These are phyloP conservation scores for Zymoseptoria pseudotritici DNA, from an alignment of 2,329 filamentous ascomycete genomes.

Conservation along the genomic window DNA sequence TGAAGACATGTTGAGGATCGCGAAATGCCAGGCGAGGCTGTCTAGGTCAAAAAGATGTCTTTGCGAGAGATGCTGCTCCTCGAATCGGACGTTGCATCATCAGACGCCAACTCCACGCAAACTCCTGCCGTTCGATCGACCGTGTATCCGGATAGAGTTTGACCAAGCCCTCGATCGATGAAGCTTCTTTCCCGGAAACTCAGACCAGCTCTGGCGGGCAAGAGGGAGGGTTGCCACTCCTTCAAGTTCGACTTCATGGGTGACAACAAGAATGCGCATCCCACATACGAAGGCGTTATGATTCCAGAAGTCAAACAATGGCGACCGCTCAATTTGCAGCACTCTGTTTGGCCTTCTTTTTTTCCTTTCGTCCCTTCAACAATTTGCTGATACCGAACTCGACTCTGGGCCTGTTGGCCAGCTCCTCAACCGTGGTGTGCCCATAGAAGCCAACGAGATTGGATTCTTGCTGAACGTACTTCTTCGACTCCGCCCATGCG, in stretches of 20 bases:
- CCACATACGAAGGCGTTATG: not conserved
- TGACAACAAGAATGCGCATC: not conserved
- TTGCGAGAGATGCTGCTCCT: not conserved
- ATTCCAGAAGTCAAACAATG: not conserved
- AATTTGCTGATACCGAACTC: slow-evolving; percentile 18
- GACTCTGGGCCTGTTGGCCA: slow-evolving; percentile 14
- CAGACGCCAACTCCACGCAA: not conserved
- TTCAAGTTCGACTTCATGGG: not conserved
- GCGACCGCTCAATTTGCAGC: not conserved
- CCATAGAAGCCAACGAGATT: slow-evolving; percentile 25
- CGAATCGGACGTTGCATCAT: not conserved
- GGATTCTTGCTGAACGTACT: slow-evolving; percentile 20
- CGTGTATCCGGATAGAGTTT: not conserved
- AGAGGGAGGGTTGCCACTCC: not conserved
- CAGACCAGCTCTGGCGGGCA: not conserved
- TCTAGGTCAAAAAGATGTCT: not conserved
- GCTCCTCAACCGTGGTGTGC: slow-evolving; percentile 22
- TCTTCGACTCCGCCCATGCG: slow-evolving; percentile 26
- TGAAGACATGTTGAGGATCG: not conserved
- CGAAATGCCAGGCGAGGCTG: not conserved
- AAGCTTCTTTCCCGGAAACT: not conserved
- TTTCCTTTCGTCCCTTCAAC: slow-evolving; percentile 17
- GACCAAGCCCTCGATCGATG: not conserved
- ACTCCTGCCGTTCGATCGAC: not conserved
- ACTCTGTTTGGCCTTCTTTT: slow-evolving; percentile 6